A percentile compares a stretch with the other conserved stretches of the same genome.
These are phyloP conservation scores for Bolboschoenoplectus hybrid DNA, from an alignment of 202 grass and related monocot genomes.

Conservation along the genomic window DNA sequence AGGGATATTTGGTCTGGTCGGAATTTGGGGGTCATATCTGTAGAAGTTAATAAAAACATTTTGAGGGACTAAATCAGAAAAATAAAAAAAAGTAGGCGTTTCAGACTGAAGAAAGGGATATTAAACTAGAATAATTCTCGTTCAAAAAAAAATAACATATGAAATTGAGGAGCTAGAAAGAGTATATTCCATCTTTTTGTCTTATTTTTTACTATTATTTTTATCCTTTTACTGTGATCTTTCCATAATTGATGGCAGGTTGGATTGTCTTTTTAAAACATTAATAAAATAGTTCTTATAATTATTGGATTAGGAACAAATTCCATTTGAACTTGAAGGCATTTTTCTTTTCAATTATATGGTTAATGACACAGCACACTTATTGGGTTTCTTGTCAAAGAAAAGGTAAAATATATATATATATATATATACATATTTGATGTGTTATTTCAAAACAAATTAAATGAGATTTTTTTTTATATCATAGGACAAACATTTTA, in stretches of 20 bases:
- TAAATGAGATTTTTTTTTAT: neutral
- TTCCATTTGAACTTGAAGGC: neutral
- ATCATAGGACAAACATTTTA: neutral
- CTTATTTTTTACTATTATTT: neutral
- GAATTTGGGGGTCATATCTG: conserved; percentile 10
- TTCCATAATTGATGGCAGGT: conserved; percentile 11
- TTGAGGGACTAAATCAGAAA: neutral
- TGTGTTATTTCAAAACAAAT: conserved; percentile 6
- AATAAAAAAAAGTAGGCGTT: neutral
- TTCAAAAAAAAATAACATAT: neutral
- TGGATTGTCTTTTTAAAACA: neutral
- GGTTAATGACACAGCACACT: neutral
- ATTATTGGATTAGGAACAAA: conserved; percentile 16
- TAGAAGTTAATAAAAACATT: neutral
- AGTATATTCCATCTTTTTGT: conserved; percentile 26
- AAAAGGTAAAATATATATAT: neutral
- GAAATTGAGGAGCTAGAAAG: neutral
- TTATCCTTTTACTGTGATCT: neutral
- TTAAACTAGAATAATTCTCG: neutral
- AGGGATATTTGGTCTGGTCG: neutral
- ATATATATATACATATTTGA: neutral
- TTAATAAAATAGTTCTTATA: neutral
- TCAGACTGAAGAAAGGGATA: neutral
- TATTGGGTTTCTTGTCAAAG: neutral
- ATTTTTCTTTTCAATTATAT: conserved; percentile 26